Evolutionary conservation across 2,329 filamentous ascomycete species (phyloP).

Genomic region (Tolypocladium tropicale): DNA sequence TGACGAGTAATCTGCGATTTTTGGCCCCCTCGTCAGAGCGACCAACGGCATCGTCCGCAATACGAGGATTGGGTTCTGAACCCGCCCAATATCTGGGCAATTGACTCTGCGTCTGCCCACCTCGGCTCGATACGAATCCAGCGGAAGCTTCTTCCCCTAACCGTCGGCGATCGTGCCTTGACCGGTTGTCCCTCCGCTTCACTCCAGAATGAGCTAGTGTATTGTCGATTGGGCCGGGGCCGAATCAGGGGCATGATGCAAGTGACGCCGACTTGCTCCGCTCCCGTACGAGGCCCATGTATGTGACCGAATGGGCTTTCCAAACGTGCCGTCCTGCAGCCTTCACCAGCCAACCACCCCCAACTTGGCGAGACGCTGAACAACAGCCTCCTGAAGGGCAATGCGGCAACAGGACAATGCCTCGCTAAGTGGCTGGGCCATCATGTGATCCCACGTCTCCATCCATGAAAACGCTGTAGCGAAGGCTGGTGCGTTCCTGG

Average conservation of each 20-base stretch:
- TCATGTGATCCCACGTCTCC: neutral
- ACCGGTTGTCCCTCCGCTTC: neutral
- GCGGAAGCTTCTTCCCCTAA: neutral
- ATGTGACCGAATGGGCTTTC: neutral
- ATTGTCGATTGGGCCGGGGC: neutral
- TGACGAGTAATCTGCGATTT: neutral
- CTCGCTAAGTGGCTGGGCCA: neutral
- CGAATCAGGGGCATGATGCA: neutral
- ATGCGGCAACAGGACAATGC: neutral
- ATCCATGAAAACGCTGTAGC: neutral
- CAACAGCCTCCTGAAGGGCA: neutral
- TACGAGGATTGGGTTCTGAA: neutral
- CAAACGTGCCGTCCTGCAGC: neutral
- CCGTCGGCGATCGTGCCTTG: neutral
- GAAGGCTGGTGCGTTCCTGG: neutral
- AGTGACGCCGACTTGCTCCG: neutral
- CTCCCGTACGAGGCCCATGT: neutral
- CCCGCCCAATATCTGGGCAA: neutral
- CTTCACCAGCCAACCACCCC: neutral
- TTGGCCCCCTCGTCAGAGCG: neutral
- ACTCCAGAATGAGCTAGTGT: neutral
- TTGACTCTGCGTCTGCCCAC: neutral
- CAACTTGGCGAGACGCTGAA: neutral
- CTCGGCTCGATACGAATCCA: neutral
- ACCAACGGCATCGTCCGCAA: neutral